Base-by-base conservation (phyloP, 208 protist genomes). In the Crithidia brevicula region DNA sequence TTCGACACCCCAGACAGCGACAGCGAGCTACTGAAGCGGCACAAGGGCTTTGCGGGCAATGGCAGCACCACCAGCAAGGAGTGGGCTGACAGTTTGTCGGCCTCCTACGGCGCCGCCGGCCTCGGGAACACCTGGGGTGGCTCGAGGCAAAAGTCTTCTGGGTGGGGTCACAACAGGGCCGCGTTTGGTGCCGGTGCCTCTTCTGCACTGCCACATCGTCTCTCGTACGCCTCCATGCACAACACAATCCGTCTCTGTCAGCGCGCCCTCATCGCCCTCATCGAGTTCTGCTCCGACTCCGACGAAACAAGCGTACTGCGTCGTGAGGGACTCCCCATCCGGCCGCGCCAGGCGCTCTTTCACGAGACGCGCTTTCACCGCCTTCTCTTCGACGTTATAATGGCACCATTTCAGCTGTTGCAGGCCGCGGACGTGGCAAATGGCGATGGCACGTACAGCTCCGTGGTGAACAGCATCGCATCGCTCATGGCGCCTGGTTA, bases 331-430 rank as follows among this genome's bases (percentile, higher is more conserved):
- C 70, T 92, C 30, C 84, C 86, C 16, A 84, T 85, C 70, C 36
- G 18, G 23, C 59, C 77, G 13, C 71, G 88, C 38, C 91, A 96
- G 77, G 54, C 78, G 9, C 85, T 91, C 74, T 79, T 95, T 34
- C 86, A 87, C 67, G 83, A 95, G 27, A 54, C 85, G 27, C 64
- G 75, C 9, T 74, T 93, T 13, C 80, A 92, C 62, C 82, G 75
- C 3, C 81, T 95, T 31, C 27, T 93, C 59, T 81, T 95, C 50
- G 86, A 92, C 25, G 80, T 95, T 4, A 68, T 92, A n/a, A 46
- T 86, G 33, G 74, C 87, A 1, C 90, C 85, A 3, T 88, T 93
- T 56, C 30, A 74, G 40, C 70, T 71, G 16, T 62, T 90, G 47
- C 46, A 69, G 34, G 20, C 65, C 7, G 53, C 31, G 13, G 53